Evolutionary conservation across 371 early-diverging fungal species (phyloP).

Genomic region (Catenaria anguillulae): DNA sequence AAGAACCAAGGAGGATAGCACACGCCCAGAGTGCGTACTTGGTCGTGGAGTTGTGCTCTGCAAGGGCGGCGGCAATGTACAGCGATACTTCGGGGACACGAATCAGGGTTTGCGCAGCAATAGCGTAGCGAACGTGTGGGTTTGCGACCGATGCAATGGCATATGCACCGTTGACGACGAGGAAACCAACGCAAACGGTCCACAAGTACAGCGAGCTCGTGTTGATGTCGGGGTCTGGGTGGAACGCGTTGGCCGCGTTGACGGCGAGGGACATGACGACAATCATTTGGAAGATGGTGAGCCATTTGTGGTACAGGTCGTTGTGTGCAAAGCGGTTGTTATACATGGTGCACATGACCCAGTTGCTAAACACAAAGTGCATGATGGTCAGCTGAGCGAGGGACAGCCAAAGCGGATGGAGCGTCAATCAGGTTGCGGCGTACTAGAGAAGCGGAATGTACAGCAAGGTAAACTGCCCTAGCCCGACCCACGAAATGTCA

Average conservation of each 20-base stretch:
- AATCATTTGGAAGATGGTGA: constrained; percentile 3
- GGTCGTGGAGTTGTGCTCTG: neutral
- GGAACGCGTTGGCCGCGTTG: constrained; percentile 8
- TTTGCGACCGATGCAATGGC: neutral
- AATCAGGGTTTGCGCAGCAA: constrained; percentile 4
- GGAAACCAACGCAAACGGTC: neutral
- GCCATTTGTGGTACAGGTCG: constrained; percentile 12
- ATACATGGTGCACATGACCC: neutral
- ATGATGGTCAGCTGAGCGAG: no score
- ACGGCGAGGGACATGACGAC: constrained; percentile 9
- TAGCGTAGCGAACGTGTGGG: neutral
- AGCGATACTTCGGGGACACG: neutral
- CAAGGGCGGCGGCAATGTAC: neutral
- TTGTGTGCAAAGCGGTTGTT: constrained; percentile 12
- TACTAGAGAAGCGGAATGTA: neutral
- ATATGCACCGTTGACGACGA: neutral
- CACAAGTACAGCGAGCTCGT: neutral
- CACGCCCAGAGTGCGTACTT: neutral
- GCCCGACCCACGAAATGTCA: neutral
- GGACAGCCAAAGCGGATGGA: no score
- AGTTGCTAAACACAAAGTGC: neutral
- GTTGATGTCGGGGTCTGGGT: constrained; percentile 9
- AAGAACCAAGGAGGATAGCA: neutral
- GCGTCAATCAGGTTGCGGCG: no score
- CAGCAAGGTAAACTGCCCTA: neutral